Base-by-base conservation (phyloP, 2,329 filamentous ascomycete genomes). In the Magnaporthiopsis rhizophila region DNA sequence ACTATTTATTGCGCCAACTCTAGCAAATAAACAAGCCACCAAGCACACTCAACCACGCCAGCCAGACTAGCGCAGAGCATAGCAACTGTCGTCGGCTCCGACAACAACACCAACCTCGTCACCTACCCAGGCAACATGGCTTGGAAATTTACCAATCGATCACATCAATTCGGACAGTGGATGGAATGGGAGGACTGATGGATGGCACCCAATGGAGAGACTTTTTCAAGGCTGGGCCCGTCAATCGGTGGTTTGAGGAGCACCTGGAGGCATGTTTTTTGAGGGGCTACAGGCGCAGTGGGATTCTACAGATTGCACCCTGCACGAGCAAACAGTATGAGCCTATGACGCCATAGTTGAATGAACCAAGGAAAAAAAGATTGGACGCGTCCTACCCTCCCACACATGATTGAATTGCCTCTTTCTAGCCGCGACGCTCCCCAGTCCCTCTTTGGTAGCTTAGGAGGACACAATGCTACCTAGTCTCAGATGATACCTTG, bases 1-100 rank as follows among this genome's bases (percentile, higher is more conserved):
- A 53, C 45, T 15, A 21, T 9, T 53, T 53, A 5, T 24, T 24
- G 9, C 45, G 3, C 45, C 45, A 7, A 53, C 9, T n/a, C n/a
- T 28, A 62, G 61, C 45, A 62, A 62, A 62, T 62, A 62, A 62
- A 62, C 61, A 53, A 57, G 45, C 34, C 38, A n/a, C 45, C 45
- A 21, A 32, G 61, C 61, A 56, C 26, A n/a, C 45, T 62, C 61
- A 45, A 57, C 61, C 28, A 53, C 45, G 34, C 61, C 61, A 62
- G 50, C 45, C n/a, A 53, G 45, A 24, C n/a, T 24, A 24, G 45
- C 45, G 45, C 45, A 53, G 45, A 24, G 45, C 21, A 53, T 21
- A n/a, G 7, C 45, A 11, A 8, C 45, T 11, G 11, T 53, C 45
- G 9, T 53, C 18, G 45, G n/a, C 45, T 53, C 45, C 21, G n/a